Base-by-base conservation (phyloP, 257 asterid species). In the Solanum virginianum region DNA sequence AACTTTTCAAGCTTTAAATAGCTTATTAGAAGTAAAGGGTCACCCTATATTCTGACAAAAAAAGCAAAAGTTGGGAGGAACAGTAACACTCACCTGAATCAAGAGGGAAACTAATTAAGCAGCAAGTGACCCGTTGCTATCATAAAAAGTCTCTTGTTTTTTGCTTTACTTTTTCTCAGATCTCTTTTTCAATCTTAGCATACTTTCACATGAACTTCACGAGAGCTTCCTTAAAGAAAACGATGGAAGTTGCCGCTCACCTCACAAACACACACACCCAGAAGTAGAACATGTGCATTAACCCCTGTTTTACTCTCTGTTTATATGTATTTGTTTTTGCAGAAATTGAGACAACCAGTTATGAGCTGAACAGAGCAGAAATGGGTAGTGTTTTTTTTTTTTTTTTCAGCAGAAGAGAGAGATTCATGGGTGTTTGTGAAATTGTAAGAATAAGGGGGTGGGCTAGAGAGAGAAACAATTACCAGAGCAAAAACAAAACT, bases 41-140 rank as follows among this genome's bases (percentile, higher is more conserved):
- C 57, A 59, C 22, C 75, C 59, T 29, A 54, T 39, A 45, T 83
- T 47, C 83, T 45, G 39, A 70, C 85, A 51, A 86, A 70, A 85
- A 93, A 66, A 86, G 84, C 79, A 51, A 56, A 56, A 29, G 81
- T 11, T 39, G 71, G 86, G 85, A 26, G 54, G 75, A 80, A 88
- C 82, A 87, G 87, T 88, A 88, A 7, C 68, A 45, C 81, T 92
- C 94, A 91, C 96, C 98, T 92, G 94, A 94, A 88, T 87, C 91
- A 84, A 60, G 91, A 88, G 90, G 87, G 91, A 92, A 88, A 93
- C 92, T 84, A 32, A 32, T 32, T 32, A 43, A 17, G 83, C 70
- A 87, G 91, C 96, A 87, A 87, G 94, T 85, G 89, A 90, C 90
- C 93, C 93, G 94, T 92, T 91, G 81, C 89, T 87, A 80, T 90